These are phyloP conservation scores for Didymella pomorum DNA, from an alignment of 2,329 filamentous ascomycete genomes.

Conservation along the genomic window DNA sequence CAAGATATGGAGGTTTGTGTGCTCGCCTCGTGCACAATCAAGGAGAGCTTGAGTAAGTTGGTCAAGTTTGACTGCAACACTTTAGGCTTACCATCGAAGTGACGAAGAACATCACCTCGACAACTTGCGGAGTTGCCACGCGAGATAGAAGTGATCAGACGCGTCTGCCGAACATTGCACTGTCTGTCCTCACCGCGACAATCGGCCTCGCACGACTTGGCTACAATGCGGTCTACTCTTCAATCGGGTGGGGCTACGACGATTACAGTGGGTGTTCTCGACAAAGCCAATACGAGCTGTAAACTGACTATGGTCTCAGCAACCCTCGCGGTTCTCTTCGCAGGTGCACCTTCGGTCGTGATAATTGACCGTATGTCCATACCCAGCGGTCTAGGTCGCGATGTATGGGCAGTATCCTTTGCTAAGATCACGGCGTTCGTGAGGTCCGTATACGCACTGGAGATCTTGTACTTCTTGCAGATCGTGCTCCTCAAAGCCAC, in stretches of 20 bases:
- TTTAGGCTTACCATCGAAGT: neutral
- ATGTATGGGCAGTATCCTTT: neutral
- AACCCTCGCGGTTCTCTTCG: neutral
- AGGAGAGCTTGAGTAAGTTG: neutral
- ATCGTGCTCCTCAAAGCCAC: neutral
- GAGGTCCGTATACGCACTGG: neutral
- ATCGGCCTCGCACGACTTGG: neutral
- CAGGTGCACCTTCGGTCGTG: neutral
- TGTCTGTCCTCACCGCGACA: neutral
- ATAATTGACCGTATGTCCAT: neutral
- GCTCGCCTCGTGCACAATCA: neutral
- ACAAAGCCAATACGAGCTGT: neutral
- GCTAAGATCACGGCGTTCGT: neutral
- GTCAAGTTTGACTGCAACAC: neutral
- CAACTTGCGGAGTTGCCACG: neutral
- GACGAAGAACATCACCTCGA: neutral
- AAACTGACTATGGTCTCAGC: neutral
- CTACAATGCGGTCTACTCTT: neutral
- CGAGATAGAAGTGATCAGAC: neutral
- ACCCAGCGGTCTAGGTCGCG: neutral
- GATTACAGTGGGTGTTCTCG: neutral
- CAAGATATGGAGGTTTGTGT: neutral
- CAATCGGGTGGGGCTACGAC: neutral
- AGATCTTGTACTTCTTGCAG: neutral
- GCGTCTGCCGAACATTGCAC: neutral